These are phyloP conservation scores for Microbotryum scabiosae DNA, from an alignment of 1,284 basidiomycete genomes.

Conservation along the genomic window DNA sequence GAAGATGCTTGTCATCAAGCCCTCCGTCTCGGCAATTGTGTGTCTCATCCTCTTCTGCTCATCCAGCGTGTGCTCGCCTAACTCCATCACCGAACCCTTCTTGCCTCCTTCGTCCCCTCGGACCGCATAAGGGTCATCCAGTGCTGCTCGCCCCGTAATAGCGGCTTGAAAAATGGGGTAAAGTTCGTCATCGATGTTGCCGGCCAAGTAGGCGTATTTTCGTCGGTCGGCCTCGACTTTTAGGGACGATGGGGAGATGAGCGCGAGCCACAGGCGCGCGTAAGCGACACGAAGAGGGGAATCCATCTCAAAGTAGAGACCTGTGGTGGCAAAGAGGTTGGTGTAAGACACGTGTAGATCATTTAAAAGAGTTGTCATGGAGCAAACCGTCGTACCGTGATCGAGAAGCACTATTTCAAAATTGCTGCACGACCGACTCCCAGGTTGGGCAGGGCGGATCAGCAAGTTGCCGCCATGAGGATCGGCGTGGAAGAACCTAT, in stretches of 20 bases:
- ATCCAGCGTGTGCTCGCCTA: constrained; percentile 56
- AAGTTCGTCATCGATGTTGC: constrained; percentile 77
- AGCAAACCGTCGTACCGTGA: constrained; percentile 48
- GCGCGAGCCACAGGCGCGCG: constrained; percentile 66
- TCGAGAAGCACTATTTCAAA: constrained; percentile 90
- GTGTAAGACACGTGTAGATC: not conserved
- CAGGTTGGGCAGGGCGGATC: constrained; percentile 61
- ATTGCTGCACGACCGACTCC: constrained; percentile 72
- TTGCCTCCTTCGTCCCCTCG: constrained; percentile 30
- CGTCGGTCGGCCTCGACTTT: constrained; percentile 57
- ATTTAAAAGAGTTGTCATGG: not conserved
- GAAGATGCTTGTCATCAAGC: constrained; percentile 70
- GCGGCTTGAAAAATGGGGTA: constrained; percentile 65
- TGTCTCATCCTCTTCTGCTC: constrained; percentile 70
- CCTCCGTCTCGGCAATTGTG: constrained; percentile 70
- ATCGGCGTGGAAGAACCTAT: constrained; percentile 62
- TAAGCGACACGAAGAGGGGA: constrained; percentile 60
- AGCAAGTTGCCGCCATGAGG: constrained; percentile 65
- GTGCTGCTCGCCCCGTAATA: constrained; percentile 54
- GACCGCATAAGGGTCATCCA: constrained; percentile 29
- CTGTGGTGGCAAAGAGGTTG: constrained; percentile 6
- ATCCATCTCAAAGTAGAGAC: constrained; percentile 82
- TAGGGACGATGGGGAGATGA: constrained; percentile 64
- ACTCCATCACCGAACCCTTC: constrained; percentile 65
- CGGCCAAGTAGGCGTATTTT: constrained; percentile 74